These are phyloP conservation scores for Clonostachys chloroleuca DNA, from an alignment of 2,329 filamentous ascomycete species.

Conservation along the genomic window DNA sequence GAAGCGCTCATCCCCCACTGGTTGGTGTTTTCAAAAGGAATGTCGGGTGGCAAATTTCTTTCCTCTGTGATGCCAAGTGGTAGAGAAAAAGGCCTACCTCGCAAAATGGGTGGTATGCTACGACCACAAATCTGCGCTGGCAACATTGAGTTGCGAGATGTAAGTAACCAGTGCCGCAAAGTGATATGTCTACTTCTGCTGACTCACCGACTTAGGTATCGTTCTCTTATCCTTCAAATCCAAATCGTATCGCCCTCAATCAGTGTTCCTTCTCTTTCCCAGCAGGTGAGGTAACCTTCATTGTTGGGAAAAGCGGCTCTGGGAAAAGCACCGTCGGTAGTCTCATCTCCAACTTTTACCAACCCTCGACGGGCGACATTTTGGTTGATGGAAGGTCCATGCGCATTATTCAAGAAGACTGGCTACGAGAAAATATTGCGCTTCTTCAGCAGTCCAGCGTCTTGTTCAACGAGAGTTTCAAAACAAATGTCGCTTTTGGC, in stretches of 20 bases:
- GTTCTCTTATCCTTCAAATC: conserved; percentile 76
- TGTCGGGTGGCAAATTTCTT: conserved; percentile 61
- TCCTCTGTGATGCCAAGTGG: conserved; percentile 3
- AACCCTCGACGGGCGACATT: conserved; percentile 60
- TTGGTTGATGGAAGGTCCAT: conserved; percentile 63
- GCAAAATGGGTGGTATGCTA: conserved; percentile 4
- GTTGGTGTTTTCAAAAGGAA: conserved; percentile 74
- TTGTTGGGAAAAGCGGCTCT: conserved; percentile 83
- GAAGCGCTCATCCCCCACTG: conserved; percentile 73
- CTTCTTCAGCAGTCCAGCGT: conserved; percentile 79
- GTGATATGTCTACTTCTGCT: conserved; percentile 6
- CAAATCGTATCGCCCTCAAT: conserved; percentile 52
- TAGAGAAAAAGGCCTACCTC: neutral
- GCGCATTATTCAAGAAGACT: conserved; percentile 57
- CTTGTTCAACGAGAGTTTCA: conserved; percentile 77
- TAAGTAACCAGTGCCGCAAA: conserved; percentile 28
- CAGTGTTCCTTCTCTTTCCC: conserved; percentile 65
- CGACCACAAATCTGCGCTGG: conserved; percentile 50
- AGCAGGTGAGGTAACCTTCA: conserved; percentile 68
- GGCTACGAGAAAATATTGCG: conserved; percentile 74
- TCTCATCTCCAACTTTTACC: conserved; percentile 75
- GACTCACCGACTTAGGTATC: conserved; percentile 49
- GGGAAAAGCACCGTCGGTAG: conserved; percentile 88
- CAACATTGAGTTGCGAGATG: conserved; percentile 65
- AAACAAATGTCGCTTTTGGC: conserved; percentile 75